Conservation (phyloP, 768 basidiomycete species). For the Grammothele lineata region DNA sequence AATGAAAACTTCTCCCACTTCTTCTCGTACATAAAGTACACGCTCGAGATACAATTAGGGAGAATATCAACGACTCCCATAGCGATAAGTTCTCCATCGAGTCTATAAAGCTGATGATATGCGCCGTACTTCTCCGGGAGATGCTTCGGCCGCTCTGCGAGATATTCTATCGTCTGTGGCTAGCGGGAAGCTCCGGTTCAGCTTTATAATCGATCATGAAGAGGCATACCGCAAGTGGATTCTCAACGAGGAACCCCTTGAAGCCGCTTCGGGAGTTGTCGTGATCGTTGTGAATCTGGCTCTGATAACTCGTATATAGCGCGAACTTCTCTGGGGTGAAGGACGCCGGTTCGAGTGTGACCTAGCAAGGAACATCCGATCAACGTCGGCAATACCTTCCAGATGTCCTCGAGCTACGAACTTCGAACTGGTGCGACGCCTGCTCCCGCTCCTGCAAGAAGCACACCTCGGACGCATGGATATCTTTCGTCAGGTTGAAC, state of each 20-base stretch:
- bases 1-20: constrained; percentile 65
- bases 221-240: no score
- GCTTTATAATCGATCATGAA: no score
- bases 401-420: constrained; percentile 23
- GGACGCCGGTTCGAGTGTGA: constrained; percentile 69
- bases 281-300: constrained; percentile 68
- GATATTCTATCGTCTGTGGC: constrained; percentile 61
- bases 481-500: constrained; percentile 41
- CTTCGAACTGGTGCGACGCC: constrained; percentile 58
- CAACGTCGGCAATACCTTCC: no score
- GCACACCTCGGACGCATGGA: constrained; percentile 53
- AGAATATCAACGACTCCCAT: constrained; percentile 89
- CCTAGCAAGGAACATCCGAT: constrained; percentile 51
- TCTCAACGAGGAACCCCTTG: constrained; percentile 70
- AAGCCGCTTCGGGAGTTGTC: constrained; percentile 52
- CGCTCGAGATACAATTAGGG: constrained; percentile 77
- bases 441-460: constrained; percentile 25
- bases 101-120: constrained; percentile 83
- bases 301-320: constrained; percentile 76
- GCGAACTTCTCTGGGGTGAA: constrained; percentile 78
- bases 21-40: constrained; percentile 88
- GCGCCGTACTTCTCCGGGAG: constrained; percentile 85
- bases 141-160: constrained; percentile 41
- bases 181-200: no score
- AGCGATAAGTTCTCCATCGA: constrained; percentile 81